A percentile compares a stretch with the other conserved stretches of the same genome.
These are phyloP conservation scores for Ambispora gerdemannii DNA, from an alignment of 192 early-diverging fungal genomes.

Conservation along the genomic window DNA sequence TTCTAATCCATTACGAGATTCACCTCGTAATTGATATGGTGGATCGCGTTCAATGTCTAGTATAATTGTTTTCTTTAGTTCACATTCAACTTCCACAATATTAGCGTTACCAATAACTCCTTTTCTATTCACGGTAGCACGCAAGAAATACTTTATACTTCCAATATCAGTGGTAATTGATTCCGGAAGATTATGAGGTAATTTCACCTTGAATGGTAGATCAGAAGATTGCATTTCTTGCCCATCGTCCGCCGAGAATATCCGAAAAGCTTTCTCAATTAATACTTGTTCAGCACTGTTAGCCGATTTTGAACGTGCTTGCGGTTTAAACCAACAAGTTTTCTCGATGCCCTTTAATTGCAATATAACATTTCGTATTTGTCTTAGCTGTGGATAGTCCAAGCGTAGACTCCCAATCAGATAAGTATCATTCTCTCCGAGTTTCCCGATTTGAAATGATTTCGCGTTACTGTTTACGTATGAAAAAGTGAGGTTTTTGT, in stretches of 20 bases:
- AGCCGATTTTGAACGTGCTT: constrained; percentile 18
- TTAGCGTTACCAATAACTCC: neutral
- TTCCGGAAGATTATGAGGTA: constrained; percentile 30
- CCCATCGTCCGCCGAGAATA: neutral
- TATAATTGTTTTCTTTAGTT: constrained; percentile 1
- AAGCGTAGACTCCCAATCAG: constrained; percentile 16
- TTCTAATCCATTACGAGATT: constrained; percentile 1
- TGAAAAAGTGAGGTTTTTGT: constrained; percentile 21
- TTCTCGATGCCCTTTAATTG: constrained; percentile 20
- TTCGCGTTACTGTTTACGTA: neutral
- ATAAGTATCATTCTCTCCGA: constrained; percentile 19
- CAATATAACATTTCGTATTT: constrained; percentile 4
- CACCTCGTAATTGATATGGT: constrained; percentile 23
- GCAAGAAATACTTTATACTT: constrained; percentile 9
- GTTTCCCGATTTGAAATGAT: constrained; percentile 19
- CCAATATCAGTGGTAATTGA: constrained; percentile 12
- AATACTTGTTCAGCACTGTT: constrained; percentile 24
- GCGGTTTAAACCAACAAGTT: constrained; percentile 26
- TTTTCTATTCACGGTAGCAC: constrained; percentile 9
- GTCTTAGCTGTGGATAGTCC: constrained; percentile 4
- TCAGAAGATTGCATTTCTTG: neutral
- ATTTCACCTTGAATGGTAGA: constrained; percentile 19
- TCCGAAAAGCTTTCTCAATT: constrained; percentile 9
- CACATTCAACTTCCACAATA: constrained; percentile 16
- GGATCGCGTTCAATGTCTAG: neutral